Base-by-base conservation (phyloP, 2,329 filamentous ascomycete genomes). In the Ophiostoma quercus region DNA sequence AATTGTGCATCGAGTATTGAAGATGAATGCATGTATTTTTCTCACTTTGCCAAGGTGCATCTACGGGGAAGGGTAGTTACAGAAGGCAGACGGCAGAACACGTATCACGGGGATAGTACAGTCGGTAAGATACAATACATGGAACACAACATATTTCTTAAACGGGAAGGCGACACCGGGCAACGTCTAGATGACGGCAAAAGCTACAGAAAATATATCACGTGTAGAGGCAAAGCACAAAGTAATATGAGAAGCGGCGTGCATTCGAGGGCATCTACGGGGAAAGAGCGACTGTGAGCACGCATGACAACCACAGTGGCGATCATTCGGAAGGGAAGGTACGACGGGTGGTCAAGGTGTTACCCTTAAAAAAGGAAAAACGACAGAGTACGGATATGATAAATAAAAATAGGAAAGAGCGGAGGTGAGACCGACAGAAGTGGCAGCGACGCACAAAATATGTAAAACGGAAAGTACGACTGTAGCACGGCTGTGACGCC, bases 101-200 rank as follows among this genome's bases (percentile, higher is more conserved):
- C 32, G 62, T 65, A 65, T 12, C 62, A 65, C 62, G 62, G n/a
- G n/a, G 19, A 22, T 8, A 9, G 19, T 41, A 37, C 34, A 34
- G 25, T 29, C 25, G 25, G 34, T 34, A n/a, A n/a, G n/a, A n/a
- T n/a, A 34, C 39, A 41, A 41, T 12, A 41, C 25, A 1, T 29
- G 25, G 25, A 62, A 19, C 60, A 63, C 32, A 63, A 63, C 32
- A 63, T n/a, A 37, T 22, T 34, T 12, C 29, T 32, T 34, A 39
- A 63, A 63, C n/a, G 60, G 60, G 60, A 63, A 63, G 60, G 60
- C 60, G 32, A 19, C 60, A 63, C 60, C 32, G 60, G n/a, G 16
- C 16, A 22, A 54, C 19, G 19, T 54, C 47, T n/a, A 22, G 47
- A 54, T 19, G n/a, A 3, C 12, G 4, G 47, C 12, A 54, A n/a